Evolutionary conservation across 306 rosid species (phyloP).

Genomic region (Cucumis hystrix): DNA sequence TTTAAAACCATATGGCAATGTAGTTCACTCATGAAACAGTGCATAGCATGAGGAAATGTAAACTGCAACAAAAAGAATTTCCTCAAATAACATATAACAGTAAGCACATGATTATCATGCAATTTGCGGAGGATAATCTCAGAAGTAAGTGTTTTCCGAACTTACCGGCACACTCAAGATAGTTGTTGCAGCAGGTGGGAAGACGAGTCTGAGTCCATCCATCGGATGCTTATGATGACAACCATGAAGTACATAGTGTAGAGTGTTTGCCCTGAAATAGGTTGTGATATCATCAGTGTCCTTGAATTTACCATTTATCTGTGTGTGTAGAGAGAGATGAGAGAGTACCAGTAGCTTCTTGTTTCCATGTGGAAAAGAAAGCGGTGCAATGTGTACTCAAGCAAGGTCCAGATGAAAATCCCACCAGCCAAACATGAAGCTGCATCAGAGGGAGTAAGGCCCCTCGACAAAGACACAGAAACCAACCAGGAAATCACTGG

Average conservation of each 20-base stretch:
- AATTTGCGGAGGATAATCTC: neutral
- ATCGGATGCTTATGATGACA: constrained; percentile 99
- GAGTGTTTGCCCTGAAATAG: constrained; percentile 68
- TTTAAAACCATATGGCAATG: neutral
- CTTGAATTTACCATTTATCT: neutral
- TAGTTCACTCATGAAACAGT: neutral
- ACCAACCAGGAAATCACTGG: constrained; percentile 64
- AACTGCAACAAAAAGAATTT: neutral
- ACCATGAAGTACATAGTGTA: constrained; percentile 91
- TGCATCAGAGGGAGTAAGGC: constrained; percentile 38
- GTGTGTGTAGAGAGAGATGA: neutral
- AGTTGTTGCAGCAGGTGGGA: constrained; percentile 90
- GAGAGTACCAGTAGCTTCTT: constrained; percentile 74
- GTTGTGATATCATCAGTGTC: neutral
- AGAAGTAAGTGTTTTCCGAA: neutral
- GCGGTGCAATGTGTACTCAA: constrained; percentile 80
- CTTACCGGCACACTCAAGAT: constrained; percentile 59
- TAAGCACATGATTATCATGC: neutral
- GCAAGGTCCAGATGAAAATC: constrained; percentile 62
- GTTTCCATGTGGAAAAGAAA: constrained; percentile 91
- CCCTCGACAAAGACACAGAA: constrained; percentile 45
- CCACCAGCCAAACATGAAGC: constrained; percentile 49
- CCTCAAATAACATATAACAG: neutral
- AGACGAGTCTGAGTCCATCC: constrained; percentile 96
- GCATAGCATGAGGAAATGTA: neutral